Percentiles rank a stretch among this genome's conserved stretches.
Evolutionary conservation across 2,329 filamentous ascomycete genomes (phyloP).

Genomic region (Phaeoacremonium minimum): DNA sequence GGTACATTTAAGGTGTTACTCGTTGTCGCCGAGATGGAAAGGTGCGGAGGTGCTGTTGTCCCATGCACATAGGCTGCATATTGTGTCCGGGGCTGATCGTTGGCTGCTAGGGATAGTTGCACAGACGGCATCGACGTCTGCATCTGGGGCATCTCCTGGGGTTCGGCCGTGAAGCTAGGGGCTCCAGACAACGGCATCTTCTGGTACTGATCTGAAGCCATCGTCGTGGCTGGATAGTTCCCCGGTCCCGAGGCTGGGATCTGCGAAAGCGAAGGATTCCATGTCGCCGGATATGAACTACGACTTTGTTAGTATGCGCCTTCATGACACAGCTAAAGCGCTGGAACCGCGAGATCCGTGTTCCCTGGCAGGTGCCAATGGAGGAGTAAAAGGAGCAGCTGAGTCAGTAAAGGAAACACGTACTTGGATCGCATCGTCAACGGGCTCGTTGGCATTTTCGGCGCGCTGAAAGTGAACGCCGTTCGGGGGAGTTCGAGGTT

Average conservation of each 20-base stretch:
- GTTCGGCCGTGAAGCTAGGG: slow-evolving; percentile 43
- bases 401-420: slow-evolving; percentile 21
- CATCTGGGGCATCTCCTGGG: slow-evolving; percentile 49
- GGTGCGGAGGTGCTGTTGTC: slow-evolving; percentile 43
- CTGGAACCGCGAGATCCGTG: background rate
- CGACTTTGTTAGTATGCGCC: slow-evolving; percentile 18
- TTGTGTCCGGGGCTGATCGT: slow-evolving; percentile 46
- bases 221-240: slow-evolving; percentile 45
- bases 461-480: slow-evolving; percentile 54
- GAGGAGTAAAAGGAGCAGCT: no score
- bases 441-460: slow-evolving; percentile 49
- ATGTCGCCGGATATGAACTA: slow-evolving; percentile 55
- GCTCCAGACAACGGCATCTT: slow-evolving; percentile 48
- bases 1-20: slow-evolving; percentile 48
- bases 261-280: slow-evolving; percentile 46
- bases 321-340: background rate
- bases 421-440: slow-evolving; percentile 57
- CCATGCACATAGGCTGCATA: slow-evolving; percentile 48
- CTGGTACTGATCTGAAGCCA: slow-evolving; percentile 46
- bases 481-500: slow-evolving; percentile 53
- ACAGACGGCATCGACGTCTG: slow-evolving; percentile 51
- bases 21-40: slow-evolving; percentile 36
- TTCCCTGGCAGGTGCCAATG: no score
- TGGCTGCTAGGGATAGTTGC: slow-evolving; percentile 43
- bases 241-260: slow-evolving; percentile 40